Evolutionary conservation across 306 rosid species (phyloP).

Genomic region (Cucurbita ficifolia): DNA sequence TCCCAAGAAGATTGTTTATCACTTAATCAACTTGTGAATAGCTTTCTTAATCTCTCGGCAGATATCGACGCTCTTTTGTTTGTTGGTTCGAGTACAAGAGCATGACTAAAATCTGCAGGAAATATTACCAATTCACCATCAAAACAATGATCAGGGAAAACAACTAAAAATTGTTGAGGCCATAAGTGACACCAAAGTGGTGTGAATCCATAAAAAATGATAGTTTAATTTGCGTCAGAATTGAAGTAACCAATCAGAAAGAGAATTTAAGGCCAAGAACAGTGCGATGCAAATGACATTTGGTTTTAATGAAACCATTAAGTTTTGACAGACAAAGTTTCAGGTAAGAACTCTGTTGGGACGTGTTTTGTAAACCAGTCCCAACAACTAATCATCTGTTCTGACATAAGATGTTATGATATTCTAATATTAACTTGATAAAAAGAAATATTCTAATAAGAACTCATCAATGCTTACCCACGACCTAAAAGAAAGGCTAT

Average conservation of each 20-base stretch:
- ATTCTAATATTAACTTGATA: background rate
- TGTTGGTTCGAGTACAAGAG: constrained; percentile 95
- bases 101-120: constrained; percentile 62
- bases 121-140: constrained; percentile 4
- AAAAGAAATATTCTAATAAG: background rate
- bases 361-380: background rate
- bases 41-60: constrained; percentile 62
- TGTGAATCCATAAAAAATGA: background rate
- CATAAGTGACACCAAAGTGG: background rate
- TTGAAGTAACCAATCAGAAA: background rate
- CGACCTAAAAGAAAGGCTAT: background rate
- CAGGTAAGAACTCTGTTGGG: background rate
- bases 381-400: background rate
- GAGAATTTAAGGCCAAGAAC: too few relatives aligned
- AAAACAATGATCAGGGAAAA: constrained; percentile 2
- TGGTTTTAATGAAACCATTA: background rate
- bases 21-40: constrained; percentile 34
- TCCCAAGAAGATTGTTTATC: constrained; percentile 5
- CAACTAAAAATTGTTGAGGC: background rate
- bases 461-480: background rate
- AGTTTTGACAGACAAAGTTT: background rate
- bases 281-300: background rate
- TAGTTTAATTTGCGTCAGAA: background rate
- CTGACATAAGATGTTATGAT: background rate
- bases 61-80: constrained; percentile 78